Conservation (phyloP, 2,329 filamentous ascomycete species). For the Colletotrichum melonis region DNA sequence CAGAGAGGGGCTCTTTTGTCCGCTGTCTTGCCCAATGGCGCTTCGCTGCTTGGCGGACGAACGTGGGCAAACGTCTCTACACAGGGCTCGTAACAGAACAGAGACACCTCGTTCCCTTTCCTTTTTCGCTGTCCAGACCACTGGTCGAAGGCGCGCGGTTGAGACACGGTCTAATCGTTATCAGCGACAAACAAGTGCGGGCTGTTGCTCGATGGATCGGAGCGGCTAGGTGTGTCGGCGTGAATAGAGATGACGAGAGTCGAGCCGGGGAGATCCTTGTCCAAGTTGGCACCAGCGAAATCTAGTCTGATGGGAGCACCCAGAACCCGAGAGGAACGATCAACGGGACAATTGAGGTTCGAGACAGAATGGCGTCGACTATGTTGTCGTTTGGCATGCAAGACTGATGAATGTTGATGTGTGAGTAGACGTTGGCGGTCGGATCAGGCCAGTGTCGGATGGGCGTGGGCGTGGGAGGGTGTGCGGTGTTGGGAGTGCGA, state of each 20-base stretch:
- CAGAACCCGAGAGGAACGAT: conserved; percentile 21
- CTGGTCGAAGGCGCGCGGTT: conserved; percentile 9
- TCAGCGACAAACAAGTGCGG: conserved; percentile 10
- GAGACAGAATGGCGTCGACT: conserved; percentile 11
- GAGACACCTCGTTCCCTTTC: conserved; percentile 11
- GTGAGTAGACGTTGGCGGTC: conserved; percentile 6
- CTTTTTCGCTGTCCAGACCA: conserved; percentile 12
- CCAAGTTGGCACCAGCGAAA: conserved; percentile 1
- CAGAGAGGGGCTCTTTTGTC: conserved; percentile 22
- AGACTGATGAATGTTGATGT: conserved; percentile 9
- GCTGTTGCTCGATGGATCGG: conserved; percentile 13
- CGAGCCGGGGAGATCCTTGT: conserved; percentile 26
- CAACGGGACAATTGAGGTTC: conserved; percentile 8
- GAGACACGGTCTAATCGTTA: conserved; percentile 27
- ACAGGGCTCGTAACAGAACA: conserved; percentile 16
- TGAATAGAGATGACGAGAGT: neutral
- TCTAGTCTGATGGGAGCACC: conserved; percentile 13
- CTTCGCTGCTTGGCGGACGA: conserved; percentile 21
- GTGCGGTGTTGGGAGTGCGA: conserved; percentile 6
- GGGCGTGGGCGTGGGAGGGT: neutral
- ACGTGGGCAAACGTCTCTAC: conserved; percentile 5
- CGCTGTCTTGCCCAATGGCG: conserved; percentile 7
- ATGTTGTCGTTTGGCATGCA: conserved; percentile 19
- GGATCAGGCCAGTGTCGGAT: conserved; percentile 5
- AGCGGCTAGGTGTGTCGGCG: neutral